Conservation (phyloP, 2,329 filamentous ascomycete species). For the Pestalotiopsis sp. region DNA sequence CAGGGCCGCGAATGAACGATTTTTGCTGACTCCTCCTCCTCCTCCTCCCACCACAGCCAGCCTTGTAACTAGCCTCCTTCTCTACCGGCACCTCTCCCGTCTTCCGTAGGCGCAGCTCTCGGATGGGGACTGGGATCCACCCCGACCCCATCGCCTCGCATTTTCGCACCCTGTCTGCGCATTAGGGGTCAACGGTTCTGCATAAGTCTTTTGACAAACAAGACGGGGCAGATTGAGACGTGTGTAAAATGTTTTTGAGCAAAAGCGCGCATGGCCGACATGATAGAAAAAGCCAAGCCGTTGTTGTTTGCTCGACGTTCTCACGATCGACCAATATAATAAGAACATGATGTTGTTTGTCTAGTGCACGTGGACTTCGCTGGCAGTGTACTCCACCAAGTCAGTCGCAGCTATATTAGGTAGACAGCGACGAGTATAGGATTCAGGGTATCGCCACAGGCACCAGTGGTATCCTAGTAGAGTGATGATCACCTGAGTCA, state of each 20-base stretch:
- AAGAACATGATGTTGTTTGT: background rate
- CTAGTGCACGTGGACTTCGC: background rate
- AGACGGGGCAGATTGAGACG: background rate
- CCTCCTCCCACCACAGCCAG: background rate
- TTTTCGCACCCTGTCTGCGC: background rate
- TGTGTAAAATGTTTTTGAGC: background rate
- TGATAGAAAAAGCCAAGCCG: too few relatives aligned
- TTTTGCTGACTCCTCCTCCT: background rate
- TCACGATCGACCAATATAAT: background rate
- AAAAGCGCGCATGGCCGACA: too few relatives aligned
- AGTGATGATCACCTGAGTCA: background rate
- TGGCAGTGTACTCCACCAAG: background rate
- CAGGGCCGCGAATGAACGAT: background rate
- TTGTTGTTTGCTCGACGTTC: background rate
- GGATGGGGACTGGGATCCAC: background rate
- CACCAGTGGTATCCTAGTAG: background rate
- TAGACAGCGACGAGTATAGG: background rate
- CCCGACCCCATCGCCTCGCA: background rate
- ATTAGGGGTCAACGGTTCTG: background rate
- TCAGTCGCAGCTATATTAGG: background rate
- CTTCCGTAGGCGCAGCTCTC: background rate
- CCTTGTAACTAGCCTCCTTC: background rate
- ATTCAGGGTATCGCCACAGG: background rate
- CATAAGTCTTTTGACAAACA: background rate
- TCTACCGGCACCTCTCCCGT: background rate